phyloP scores from a whole-genome alignment of 768 basidiomycete genomes.

The Phallus indusiatus region DNA sequence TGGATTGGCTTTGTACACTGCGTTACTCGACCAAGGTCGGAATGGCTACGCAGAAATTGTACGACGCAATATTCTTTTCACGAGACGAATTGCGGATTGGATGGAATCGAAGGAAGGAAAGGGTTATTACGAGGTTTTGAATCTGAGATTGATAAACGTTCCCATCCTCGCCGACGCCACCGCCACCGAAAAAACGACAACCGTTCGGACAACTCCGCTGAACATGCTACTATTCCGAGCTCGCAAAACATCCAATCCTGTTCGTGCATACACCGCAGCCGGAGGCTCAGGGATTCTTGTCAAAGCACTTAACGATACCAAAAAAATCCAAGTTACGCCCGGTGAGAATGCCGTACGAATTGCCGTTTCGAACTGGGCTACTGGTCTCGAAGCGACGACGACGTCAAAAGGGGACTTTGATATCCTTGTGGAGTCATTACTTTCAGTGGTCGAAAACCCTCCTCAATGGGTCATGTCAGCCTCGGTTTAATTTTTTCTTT shows the following conservation, averaged over 20 bases:
- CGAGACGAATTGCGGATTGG: constrained; percentile 22
- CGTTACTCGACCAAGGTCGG: constrained; percentile 26
- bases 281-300: constrained; percentile 15
- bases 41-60: constrained; percentile 29
- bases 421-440: constrained; percentile 17
- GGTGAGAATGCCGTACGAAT: constrained; percentile 25
- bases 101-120: constrained; percentile 12
- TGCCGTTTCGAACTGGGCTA: constrained; percentile 29
- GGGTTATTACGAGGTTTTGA: constrained; percentile 19
- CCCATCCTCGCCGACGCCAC: background rate
- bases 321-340: constrained; percentile 26
- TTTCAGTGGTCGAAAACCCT: constrained; percentile 12
- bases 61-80: constrained; percentile 27
- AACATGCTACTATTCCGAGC: constrained; percentile 29
- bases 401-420: constrained; percentile 16
- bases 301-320: constrained; percentile 23
- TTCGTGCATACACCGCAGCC: background rate
- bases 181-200: background rate
- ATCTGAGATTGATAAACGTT: constrained; percentile 10
- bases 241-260: constrained; percentile 2
- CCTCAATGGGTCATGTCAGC: background rate
- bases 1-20: constrained; percentile 29
- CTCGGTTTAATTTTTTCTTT: background rate
- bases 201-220: constrained; percentile 20
- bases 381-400: constrained; percentile 9